Percentiles rank a stretch among this genome's conserved stretches.
Evolutionary conservation across 228 moss, liverwort and hornwort species (phyloP).

Genomic region (Sphagnum fallax): DNA sequence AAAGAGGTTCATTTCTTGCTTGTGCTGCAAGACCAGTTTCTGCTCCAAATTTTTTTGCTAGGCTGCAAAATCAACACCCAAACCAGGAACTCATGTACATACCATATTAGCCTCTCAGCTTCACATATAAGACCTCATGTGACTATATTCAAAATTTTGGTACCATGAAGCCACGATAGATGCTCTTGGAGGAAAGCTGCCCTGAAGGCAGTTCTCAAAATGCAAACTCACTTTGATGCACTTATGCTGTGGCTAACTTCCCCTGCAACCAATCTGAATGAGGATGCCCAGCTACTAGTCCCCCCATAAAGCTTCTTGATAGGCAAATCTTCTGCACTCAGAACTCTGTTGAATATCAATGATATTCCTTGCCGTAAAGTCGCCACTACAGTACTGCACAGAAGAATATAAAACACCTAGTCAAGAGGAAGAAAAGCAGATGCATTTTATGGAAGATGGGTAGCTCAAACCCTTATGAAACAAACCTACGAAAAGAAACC

Average conservation of each 20-base stretch:
- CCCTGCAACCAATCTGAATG: conserved; percentile 78
- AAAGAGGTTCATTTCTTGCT: conserved; percentile 45
- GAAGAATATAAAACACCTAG: conserved; percentile 13
- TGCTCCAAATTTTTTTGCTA: too few species aligned
- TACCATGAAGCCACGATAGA: neutral
- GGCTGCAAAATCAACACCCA: too few species aligned
- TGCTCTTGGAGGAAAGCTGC: neutral
- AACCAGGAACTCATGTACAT: too few species aligned
- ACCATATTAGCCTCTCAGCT: too few species aligned
- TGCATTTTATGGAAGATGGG: neutral
- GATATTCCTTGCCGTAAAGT: conserved; percentile 96
- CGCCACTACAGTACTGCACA: conserved; percentile 64
- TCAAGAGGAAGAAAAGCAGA: conserved; percentile 14
- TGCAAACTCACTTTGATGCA: conserved; percentile 43
- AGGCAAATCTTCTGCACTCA: conserved; percentile 75
- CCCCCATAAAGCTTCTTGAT: conserved; percentile 50
- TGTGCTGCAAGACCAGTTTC: conserved; percentile 23
- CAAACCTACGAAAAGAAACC: too few species aligned
- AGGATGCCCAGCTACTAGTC: conserved; percentile 60
- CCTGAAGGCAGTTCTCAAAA: neutral
- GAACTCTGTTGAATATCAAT: conserved; percentile 86
- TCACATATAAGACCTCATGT: neutral
- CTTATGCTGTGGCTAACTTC: conserved; percentile 90
- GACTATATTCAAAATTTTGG: neutral
- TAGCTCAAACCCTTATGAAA: too few species aligned